Percentiles rank a stretch among this genome's conserved stretches.
These are phyloP conservation scores for Alternaria incomplexa DNA, from an alignment of 2,329 filamentous ascomycete species.

Conservation along the genomic window DNA sequence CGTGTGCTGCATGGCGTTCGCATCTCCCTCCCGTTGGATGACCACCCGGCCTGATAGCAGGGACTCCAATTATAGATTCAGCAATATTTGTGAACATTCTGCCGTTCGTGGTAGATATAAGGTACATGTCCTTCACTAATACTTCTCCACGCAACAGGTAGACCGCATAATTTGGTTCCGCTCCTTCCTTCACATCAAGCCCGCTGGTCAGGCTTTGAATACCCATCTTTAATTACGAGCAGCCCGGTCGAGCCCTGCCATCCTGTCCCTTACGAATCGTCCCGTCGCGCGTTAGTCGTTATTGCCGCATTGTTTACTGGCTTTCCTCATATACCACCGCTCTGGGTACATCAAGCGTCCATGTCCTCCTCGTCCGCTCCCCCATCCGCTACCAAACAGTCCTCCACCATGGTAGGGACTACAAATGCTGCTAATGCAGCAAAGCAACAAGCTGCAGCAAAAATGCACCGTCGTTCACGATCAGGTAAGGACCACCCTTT, in stretches of 20 bases:
- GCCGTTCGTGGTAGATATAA: conserved; percentile 54
- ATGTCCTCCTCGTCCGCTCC: conserved; percentile 57
- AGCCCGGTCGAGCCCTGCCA: conserved; percentile 49
- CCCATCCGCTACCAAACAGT: conserved; percentile 50
- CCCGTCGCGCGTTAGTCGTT: conserved; percentile 50
- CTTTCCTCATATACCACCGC: conserved; percentile 46
- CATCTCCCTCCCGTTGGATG: conserved; percentile 38
- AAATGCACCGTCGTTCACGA: conserved; percentile 92
- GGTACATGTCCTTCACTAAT: conserved; percentile 49
- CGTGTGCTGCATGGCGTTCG: conserved; percentile 35
- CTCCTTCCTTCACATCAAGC: conserved; percentile 50
- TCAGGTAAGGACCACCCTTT: conserved; percentile 72
- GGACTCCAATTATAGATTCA: conserved; percentile 57
- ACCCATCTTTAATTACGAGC: conserved; percentile 55
- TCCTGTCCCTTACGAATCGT: conserved; percentile 52
- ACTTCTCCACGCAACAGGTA: conserved; percentile 40
- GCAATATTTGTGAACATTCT: conserved; percentile 49
- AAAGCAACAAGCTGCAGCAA: conserved; percentile 67
- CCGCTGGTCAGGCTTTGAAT: conserved; percentile 58
- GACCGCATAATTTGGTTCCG: conserved; percentile 57
- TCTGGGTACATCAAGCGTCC: conserved; percentile 52
- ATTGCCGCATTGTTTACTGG: conserved; percentile 51
- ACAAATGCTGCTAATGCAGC: conserved; percentile 57
- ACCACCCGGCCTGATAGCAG: conserved; percentile 33
- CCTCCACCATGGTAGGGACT: conserved; percentile 58